Percentiles rank a stretch among this genome's conserved stretches.
These are phyloP conservation scores for Delonix regia DNA, from an alignment of 306 rosid species.

Conservation along the genomic window DNA sequence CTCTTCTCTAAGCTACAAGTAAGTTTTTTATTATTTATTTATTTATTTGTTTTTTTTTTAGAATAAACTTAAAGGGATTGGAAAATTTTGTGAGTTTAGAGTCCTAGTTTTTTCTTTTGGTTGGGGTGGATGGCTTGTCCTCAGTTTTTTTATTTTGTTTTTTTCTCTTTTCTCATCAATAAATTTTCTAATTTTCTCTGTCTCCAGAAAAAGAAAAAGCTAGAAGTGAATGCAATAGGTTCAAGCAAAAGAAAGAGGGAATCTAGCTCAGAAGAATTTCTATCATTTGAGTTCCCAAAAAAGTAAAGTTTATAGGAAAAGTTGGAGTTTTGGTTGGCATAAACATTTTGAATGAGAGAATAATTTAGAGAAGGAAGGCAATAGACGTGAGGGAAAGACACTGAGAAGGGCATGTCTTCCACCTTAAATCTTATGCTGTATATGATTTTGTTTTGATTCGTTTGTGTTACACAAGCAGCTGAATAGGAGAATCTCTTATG, in stretches of 20 bases:
- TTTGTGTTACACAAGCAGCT: slow-evolving; percentile 17
- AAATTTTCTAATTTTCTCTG: too few relatives aligned
- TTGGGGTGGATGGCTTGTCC: too few relatives aligned
- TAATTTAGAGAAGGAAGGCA: background rate
- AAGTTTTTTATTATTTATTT: too few relatives aligned
- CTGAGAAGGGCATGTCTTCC: background rate
- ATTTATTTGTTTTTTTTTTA: too few relatives aligned
- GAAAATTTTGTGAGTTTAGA: too few relatives aligned
- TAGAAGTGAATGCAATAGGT: background rate
- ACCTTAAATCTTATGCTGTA: background rate
- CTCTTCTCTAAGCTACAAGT: background rate
- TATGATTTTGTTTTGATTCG: background rate
- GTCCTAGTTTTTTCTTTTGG: too few relatives aligned
- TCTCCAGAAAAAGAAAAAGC: background rate
- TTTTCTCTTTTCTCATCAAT: too few relatives aligned
- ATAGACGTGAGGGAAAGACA: background rate
- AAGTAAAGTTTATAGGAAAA: background rate
- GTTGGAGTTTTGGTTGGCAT: background rate
- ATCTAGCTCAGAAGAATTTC: background rate
- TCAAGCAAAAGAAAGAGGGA: background rate
- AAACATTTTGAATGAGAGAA: background rate
- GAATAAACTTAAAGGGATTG: too few relatives aligned
- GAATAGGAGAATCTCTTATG: background rate
- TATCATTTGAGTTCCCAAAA: background rate
- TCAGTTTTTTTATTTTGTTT: too few relatives aligned